Base-by-base conservation (phyloP, 192 early-diverging fungal species). In the Mortierella claussenii region DNA sequence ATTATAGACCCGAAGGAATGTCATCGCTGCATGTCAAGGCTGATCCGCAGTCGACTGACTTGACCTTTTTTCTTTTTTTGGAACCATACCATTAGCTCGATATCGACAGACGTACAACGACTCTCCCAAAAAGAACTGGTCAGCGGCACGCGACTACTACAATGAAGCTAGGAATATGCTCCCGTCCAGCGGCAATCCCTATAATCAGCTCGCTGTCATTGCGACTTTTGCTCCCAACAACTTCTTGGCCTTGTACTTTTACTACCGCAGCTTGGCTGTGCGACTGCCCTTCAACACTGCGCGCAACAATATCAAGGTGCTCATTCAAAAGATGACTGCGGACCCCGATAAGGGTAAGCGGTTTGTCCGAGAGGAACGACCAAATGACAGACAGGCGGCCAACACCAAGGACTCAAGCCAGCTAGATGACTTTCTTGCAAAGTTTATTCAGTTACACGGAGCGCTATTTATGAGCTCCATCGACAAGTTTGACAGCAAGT, bases 121-220 rank as follows among this genome's bases (percentile, higher is more conserved):
- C 8, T 68, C 75, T 36, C 78, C 79, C 27, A 73, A 70, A 37
- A 87, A 90, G 50, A 88, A 88, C 44, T 91, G 85, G 83, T 64
- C 78, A 0, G 65, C 79, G 1, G 88, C 89, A 4, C 36, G 75
- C 20, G 85, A 86, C 49, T 93, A 89, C 61, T 93, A 93, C 74
- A 78, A 75, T 44, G 67, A 91, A 46, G 90, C 91, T 3, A 59
- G 86, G 49, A 80, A 75, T 9, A 65, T 93, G 17, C 63, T 88
- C 13, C 90, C 91, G 9, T 70, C 78, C 2, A 86, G 80, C 54
- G 81, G 81, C 59, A 74, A 74, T 37, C 90, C 91, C 0, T 92
- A 89, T 65, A 93, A 92, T 65, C 91, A 93, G 78, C 75, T 93
- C n/a, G 91, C 89, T 1, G 90, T 93, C 1, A 81, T 93, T 47